Evolutionary conservation across 495 filamentous ascomycete genomes (phyloP), one percentile per base, ranked within the genome.

Genomic region (Hypoxylon perforatum): DNA sequence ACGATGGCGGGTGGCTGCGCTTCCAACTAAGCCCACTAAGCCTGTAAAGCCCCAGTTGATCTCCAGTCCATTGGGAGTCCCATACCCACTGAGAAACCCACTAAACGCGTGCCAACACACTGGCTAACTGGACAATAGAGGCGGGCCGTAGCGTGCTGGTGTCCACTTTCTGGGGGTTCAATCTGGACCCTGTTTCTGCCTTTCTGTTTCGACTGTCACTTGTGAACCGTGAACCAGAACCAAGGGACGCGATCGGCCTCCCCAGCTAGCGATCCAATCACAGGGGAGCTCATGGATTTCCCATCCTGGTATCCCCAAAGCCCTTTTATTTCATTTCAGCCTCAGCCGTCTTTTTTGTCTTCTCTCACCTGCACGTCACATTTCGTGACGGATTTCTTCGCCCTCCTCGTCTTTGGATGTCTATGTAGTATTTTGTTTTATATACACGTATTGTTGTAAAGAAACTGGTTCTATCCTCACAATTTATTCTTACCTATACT

Each of bases 61-160:
- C 11, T 33, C 30, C 30, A 33, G 30, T 9, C 30, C 8, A 33
- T 33, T 9, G 30, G 30, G 30, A 33, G 30, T 10, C 30, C 30
- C 30, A 33, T 5, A 33, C 30, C 30, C 30, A 33, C 30, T 33
- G 11, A 33, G 30, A 10, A 33, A 33, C 30, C 30, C 35, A 41
- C 51, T 41, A 15, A 28, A 10, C 21, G 35, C 36, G 51, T 54
- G 51, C 36, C 36, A 54, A 9, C 19, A 30, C 51, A 54, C 30
- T 33, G 25, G 25, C 30, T 33, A 1, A 33, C 15, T 54, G 36
- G 51, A 42, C 35, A 42, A 23, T 42, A 56, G 52, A 33, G 30
- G 52, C 52, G 52, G 52, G 22, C 52, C 38, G 52, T 44, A 45
- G 52, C 52, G 52, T 23, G 15, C 33, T 7, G 30, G 28, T 23